These are phyloP conservation scores for Hibiscus syriacus DNA, from an alignment of 345 rosid genomes.

Conservation along the genomic window DNA sequence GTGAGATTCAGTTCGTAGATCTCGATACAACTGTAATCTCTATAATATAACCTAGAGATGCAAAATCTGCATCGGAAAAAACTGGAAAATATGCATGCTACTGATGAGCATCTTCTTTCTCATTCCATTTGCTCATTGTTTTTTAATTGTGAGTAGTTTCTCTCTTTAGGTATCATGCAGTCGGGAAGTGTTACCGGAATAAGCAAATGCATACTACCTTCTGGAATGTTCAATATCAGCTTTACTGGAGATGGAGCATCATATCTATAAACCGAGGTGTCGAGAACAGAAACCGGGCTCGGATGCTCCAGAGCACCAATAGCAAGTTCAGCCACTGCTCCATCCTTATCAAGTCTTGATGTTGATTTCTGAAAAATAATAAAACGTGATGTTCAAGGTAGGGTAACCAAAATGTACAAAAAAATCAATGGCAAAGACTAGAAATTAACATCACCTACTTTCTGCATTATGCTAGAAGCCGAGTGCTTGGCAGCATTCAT, in stretches of 20 bases:
- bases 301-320: slow-evolving; percentile 52
- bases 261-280: slow-evolving; percentile 44
- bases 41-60: neutral
- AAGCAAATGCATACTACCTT: slow-evolving; percentile 33
- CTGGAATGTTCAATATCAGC: slow-evolving; percentile 20
- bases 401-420: neutral
- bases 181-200: neutral
- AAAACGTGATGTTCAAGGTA: slow-evolving; percentile 1
- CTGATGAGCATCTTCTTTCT: neutral
- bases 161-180: neutral
- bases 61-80: neutral
- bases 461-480: slow-evolving; percentile 38
- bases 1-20: slow-evolving; percentile 18
- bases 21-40: neutral
- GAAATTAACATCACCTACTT: slow-evolving; percentile 33
- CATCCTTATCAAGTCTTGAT: slow-evolving; percentile 42
- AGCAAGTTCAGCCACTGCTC: slow-evolving; percentile 34
- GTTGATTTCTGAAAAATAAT: slow-evolving; percentile 34
- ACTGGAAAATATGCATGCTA: neutral
- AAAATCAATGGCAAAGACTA: neutral
- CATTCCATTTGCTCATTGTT: neutral
- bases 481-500: slow-evolving; percentile 27
- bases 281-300: slow-evolving; percentile 89
- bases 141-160: neutral
- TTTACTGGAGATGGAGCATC: slow-evolving; percentile 58